These are phyloP conservation scores for Fusarium brachygibbosum DNA, from an alignment of 2,329 filamentous ascomycete genomes.

Conservation along the genomic window DNA sequence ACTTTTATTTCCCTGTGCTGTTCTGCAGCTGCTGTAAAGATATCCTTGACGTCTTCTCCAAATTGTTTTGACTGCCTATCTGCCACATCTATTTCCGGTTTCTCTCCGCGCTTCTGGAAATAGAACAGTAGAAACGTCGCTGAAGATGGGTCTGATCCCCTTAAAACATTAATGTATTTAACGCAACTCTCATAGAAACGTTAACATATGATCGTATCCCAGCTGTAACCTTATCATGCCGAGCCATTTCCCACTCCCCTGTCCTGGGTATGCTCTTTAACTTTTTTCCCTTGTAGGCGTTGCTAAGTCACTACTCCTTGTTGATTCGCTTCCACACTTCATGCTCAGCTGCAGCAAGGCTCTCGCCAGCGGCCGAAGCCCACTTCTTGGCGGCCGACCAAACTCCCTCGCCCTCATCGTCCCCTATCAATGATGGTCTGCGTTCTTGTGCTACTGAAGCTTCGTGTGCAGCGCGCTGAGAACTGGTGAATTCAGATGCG, in stretches of 20 bases:
- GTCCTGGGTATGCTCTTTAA: conserved; percentile 8
- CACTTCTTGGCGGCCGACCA: conserved; percentile 71
- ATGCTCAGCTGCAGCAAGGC: conserved; percentile 69
- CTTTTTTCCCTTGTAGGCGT: background rate
- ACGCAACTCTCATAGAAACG: conserved; percentile 39
- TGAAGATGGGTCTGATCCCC: conserved; percentile 36
- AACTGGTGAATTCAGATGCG: conserved; percentile 64
- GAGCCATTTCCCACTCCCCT: conserved; percentile 21
- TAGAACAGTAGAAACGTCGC: conserved; percentile 46
- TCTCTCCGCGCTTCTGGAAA: conserved; percentile 43
- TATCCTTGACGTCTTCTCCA: conserved; percentile 25
- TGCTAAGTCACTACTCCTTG: conserved; percentile 60
- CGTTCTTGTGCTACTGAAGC: conserved; percentile 50
- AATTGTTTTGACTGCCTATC: conserved; percentile 25
- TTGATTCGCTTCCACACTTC: conserved; percentile 75
- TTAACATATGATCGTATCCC: conserved; percentile 32
- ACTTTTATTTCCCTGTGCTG: conserved; percentile 18
- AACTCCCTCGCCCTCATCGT: conserved; percentile 60
- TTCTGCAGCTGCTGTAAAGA: background rate
- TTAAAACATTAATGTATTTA: conserved; percentile 46
- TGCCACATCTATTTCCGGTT: conserved; percentile 29
- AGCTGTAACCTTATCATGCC: conserved; percentile 37
- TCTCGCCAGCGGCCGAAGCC: conserved; percentile 69
- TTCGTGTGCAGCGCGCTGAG: conserved; percentile 61
- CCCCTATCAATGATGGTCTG: conserved; percentile 41